Evolutionary conservation across 2,329 filamentous ascomycete genomes (phyloP).

Genomic region (Apiospora pterosperma): DNA sequence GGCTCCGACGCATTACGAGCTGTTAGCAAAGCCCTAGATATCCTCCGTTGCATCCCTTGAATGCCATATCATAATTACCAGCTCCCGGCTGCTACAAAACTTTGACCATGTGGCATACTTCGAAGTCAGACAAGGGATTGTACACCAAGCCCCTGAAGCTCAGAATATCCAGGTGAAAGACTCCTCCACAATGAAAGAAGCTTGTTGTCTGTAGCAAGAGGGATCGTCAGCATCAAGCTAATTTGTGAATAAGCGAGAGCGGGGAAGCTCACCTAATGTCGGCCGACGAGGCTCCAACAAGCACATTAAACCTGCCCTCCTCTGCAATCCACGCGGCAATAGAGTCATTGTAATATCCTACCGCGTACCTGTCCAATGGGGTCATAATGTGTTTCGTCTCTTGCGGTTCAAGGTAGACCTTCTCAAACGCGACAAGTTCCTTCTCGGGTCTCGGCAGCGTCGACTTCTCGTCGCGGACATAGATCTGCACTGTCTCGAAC

Average conservation of each 20-base stretch:
- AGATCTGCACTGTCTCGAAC: constrained; percentile 65
- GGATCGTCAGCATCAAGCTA: constrained; percentile 9
- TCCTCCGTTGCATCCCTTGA: not conserved
- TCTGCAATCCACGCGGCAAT: constrained; percentile 62
- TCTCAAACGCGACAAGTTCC: constrained; percentile 68
- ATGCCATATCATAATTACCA: not conserved
- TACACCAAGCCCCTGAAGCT: not conserved
- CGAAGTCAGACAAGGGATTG: not conserved
- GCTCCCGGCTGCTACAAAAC: not conserved
- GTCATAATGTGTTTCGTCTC: constrained; percentile 49
- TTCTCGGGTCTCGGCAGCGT: constrained; percentile 64
- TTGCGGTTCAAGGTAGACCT: constrained; percentile 56
- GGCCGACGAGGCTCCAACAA: constrained; percentile 58
- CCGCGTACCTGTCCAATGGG: constrained; percentile 45
- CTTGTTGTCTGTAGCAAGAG: constrained; percentile 36
- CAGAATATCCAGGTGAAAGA: constrained; percentile 65
- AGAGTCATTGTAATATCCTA: constrained; percentile 61
- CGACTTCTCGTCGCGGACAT: constrained; percentile 61
- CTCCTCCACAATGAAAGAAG: constrained; percentile 57
- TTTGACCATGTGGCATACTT: not conserved
- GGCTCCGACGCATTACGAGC: not conserved
- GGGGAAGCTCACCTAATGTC: constrained; percentile 55
- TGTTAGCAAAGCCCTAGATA: not conserved
- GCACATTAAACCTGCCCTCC: constrained; percentile 57
- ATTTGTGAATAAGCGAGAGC: constrained; percentile 11